These are phyloP conservation scores for Ilex asprella DNA, from an alignment of 257 asterid species.

Conservation along the genomic window DNA sequence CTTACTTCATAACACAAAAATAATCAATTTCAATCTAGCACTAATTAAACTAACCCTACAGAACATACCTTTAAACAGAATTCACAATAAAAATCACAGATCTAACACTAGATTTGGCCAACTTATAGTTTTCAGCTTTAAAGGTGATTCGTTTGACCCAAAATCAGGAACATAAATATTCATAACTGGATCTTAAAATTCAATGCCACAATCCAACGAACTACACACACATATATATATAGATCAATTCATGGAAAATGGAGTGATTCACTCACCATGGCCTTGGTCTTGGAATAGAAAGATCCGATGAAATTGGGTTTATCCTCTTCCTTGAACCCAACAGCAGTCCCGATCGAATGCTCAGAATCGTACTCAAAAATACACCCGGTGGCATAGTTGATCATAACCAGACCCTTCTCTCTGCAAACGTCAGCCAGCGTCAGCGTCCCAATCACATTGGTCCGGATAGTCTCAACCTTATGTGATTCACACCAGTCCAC, in stretches of 20 bases:
- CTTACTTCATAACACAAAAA: too few species aligned
- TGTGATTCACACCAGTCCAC: constrained; percentile 94
- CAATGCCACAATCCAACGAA: too few species aligned
- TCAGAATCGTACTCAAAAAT: constrained; percentile 65
- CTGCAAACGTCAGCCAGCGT: constrained; percentile 80
- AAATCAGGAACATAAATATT: background rate
- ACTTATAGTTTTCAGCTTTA: too few species aligned
- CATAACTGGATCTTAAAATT: too few species aligned
- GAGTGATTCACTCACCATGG: constrained; percentile 44
- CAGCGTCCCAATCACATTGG: constrained; percentile 76
- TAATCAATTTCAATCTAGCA: too few species aligned
- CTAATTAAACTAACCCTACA: too few species aligned
- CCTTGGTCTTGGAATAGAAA: constrained; percentile 84
- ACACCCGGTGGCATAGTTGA: constrained; percentile 81
- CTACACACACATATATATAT: too few species aligned
- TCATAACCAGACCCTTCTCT: constrained; percentile 50
- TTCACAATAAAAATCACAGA: constrained; percentile 10
- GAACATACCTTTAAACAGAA: background rate
- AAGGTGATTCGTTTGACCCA: too few species aligned
- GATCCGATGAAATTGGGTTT: constrained; percentile 79
- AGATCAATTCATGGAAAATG: too few species aligned
- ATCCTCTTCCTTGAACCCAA: constrained; percentile 88
- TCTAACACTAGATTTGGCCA: constrained; percentile 1
- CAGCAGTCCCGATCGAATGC: constrained; percentile 61
- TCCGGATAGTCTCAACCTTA: constrained; percentile 76